Evolutionary conservation across 2,329 filamentous ascomycete species (phyloP).

Genomic region (Ceratocystiopsis brevicomis): DNA sequence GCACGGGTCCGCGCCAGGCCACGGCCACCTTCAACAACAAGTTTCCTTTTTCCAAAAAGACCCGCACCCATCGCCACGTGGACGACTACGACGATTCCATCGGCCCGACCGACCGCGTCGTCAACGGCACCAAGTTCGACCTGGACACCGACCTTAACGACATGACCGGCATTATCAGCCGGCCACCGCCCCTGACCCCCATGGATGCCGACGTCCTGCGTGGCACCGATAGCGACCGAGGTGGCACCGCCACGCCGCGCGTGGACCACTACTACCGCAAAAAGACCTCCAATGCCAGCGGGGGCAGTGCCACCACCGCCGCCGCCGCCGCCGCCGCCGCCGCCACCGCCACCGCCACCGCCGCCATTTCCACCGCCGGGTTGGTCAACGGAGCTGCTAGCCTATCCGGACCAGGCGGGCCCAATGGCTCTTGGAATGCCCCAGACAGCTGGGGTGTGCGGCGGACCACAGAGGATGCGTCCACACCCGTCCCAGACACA

Average conservation of each 20-base stretch:
- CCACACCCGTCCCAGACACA: slow-evolving; percentile 34
- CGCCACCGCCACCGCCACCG: slow-evolving; percentile 1
- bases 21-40: slow-evolving; percentile 43
- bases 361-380: too few species aligned
- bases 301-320: slow-evolving; percentile 6
- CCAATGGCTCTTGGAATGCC: slow-evolving; percentile 59
- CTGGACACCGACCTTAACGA: slow-evolving; percentile 77
- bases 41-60: slow-evolving; percentile 42
- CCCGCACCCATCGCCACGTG: slow-evolving; percentile 23
- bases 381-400: not conserved
- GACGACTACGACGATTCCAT: slow-evolving; percentile 40
- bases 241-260: not conserved
- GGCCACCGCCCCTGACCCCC: slow-evolving; percentile 50
- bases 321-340: not conserved
- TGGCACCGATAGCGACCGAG: slow-evolving; percentile 20
- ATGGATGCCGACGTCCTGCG: slow-evolving; percentile 36
- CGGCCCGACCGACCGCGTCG: slow-evolving; percentile 36
- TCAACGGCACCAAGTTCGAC: slow-evolving; percentile 42
- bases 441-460: slow-evolving; percentile 95
- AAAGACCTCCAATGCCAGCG: not conserved
- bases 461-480: slow-evolving; percentile 46
- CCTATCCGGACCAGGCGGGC: not conserved
- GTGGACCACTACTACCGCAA: slow-evolving; percentile 8
- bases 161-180: slow-evolving; percentile 78
- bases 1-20: slow-evolving; percentile 20